Conservation (phyloP, 1,139 yeast genomes). For the Candida labiduridarum region DNA sequence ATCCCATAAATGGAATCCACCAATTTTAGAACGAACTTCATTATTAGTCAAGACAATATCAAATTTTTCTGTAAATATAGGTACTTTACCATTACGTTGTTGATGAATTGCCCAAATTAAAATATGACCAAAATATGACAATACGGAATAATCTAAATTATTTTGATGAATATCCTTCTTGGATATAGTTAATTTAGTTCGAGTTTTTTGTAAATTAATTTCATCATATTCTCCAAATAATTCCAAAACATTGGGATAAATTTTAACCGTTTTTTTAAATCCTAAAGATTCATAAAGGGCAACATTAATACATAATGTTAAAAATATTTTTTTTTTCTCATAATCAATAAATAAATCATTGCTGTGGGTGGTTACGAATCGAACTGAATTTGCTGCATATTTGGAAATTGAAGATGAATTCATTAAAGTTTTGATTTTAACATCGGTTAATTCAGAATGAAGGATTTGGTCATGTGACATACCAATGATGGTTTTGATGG, state of each 20-base stretch:
- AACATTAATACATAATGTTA: constrained; percentile 36
- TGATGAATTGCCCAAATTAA: constrained; percentile 42
- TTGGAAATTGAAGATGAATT: constrained; percentile 36
- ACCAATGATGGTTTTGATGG: constrained; percentile 45
- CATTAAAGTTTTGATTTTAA: constrained; percentile 42
- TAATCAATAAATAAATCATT: constrained; percentile 30
- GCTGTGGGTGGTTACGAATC: constrained; percentile 30
- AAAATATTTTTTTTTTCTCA: constrained; percentile 29
- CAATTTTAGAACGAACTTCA: constrained; percentile 30
- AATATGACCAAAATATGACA: constrained; percentile 45
- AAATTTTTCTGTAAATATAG: constrained; percentile 23
- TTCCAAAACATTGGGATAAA: constrained; percentile 32
- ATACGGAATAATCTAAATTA: constrained; percentile 42
- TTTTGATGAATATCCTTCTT: constrained; percentile 38
- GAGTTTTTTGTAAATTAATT: constrained; percentile 36
- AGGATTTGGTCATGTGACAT: constrained; percentile 41
- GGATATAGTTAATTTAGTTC: constrained; percentile 41
- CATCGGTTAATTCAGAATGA: constrained; percentile 37
- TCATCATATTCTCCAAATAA: constrained; percentile 37
- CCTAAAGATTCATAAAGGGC: constrained; percentile 46
- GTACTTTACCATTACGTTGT: constrained; percentile 22
- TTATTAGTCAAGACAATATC: constrained; percentile 22
- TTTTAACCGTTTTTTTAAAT: constrained; percentile 30
- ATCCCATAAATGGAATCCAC: constrained; percentile 52
- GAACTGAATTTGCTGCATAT: constrained; percentile 31